Evolutionary conservation across 2,329 filamentous ascomycete genomes (phyloP), one percentile per base, ranked within the genome.

Genomic region (Balansia obtecta): DNA sequence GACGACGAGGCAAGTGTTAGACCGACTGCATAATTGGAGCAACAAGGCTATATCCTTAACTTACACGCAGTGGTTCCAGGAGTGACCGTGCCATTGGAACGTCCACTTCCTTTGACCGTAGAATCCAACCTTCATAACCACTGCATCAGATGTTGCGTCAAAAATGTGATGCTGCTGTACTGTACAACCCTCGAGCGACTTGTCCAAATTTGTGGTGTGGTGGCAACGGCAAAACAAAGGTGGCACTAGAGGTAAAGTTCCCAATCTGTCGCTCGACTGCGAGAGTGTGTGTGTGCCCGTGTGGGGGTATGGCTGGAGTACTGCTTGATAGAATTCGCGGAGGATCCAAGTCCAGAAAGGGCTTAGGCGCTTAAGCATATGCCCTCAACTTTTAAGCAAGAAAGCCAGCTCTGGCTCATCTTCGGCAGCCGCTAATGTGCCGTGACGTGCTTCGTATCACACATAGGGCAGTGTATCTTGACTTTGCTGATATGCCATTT

Each of bases 401-500:
- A 20, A 20, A 27, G 27, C 41, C 45, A 45, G 42, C 16, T 50
- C 63, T 61, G 56, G 54, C 53, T 56, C 61, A 54, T 54, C 59
- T 53, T 40, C 60, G 59, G 56, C 57, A 56, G 57, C 61, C 61
- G 58, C 63, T 65, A 63, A 66, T 65, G 64, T 37, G 34, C 11
- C 15, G 41, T 11, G 2, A 39, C 12, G 27, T 40, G 16, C 15
- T 27, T 27, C 27, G 27, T 27, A 27, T 27, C 27, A 4, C 8
- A 27, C 27, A 27, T 27, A 27, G 27, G 7, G 27, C 27, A 27
- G 27, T 27, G 27, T 27, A 27, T 27, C 27, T 27, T 27, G 4
- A 27, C 27, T 27, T 27, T 27, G 27, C 27, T 27, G 27, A 27
- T 27, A 27, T 27, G 27, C 7, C 5, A 27, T 27, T 27, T 27